A percentile compares a stretch with the other conserved stretches of the same genome.
phyloP scores from a whole-genome alignment of 768 basidiomycete species.

The Russula virescens region DNA sequence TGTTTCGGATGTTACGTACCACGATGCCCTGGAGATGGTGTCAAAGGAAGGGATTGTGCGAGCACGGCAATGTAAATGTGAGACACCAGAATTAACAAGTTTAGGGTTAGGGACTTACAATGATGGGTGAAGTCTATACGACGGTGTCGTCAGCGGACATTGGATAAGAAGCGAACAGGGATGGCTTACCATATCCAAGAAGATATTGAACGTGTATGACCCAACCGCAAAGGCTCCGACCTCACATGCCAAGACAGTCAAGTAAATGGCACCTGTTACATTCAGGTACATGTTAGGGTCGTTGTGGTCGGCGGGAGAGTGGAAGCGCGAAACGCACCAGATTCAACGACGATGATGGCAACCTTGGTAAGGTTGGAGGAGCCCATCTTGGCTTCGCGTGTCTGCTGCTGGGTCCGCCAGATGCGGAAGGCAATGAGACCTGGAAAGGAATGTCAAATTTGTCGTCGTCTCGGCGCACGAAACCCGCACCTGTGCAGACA shows the following conservation, averaged over 20 bases:
- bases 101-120: slow-evolving; percentile 14
- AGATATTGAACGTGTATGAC: slow-evolving; percentile 19
- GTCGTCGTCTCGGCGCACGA: too few relatives aligned
- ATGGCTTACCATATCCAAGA: slow-evolving; percentile 18
- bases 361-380: slow-evolving; percentile 14
- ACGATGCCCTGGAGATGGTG: slow-evolving; percentile 17
- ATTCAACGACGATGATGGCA: slow-evolving; percentile 19
- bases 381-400: slow-evolving; percentile 21
- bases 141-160: slow-evolving; percentile 7
- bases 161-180: neutral
- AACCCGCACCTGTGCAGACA: slow-evolving; percentile 15
- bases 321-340: slow-evolving; percentile 11
- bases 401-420: slow-evolving; percentile 19
- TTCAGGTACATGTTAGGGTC: neutral
- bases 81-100: neutral
- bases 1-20: slow-evolving; percentile 16
- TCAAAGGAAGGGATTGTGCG: neutral
- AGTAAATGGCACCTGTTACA: slow-evolving; percentile 16
- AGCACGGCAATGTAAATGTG: neutral
- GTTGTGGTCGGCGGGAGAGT: neutral
- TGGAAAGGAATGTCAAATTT: neutral
- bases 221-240: slow-evolving; percentile 3
- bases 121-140: slow-evolving; percentile 18
- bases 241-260: slow-evolving; percentile 4
- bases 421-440: slow-evolving; percentile 22